Evolutionary conservation across 768 basidiomycete species (phyloP).

Genomic region (Suillus luteus): DNA sequence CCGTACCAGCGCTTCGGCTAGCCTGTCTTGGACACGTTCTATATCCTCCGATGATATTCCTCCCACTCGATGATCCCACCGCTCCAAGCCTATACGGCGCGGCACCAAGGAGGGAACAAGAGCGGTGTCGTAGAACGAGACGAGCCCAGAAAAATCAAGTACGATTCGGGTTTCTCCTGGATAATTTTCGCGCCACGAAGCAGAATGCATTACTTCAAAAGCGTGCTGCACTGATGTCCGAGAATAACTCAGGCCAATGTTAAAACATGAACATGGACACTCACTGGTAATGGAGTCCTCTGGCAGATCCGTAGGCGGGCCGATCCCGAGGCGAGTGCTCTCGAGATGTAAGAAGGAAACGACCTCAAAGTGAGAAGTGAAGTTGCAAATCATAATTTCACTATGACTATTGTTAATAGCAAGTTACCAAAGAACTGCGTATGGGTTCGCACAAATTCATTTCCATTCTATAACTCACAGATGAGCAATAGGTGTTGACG

Average conservation of each 20-base stretch:
- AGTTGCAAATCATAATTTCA: constrained; percentile 52
- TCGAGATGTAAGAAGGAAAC: constrained; percentile 41
- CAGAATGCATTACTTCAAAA: constrained; percentile 20
- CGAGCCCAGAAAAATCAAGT: constrained; percentile 21
- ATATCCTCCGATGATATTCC: constrained; percentile 21
- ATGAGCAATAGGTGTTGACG: not conserved
- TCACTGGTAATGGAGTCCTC: not conserved
- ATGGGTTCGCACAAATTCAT: constrained; percentile 45
- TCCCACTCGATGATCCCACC: constrained; percentile 25
- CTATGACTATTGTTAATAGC: constrained; percentile 25
- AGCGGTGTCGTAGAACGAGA: constrained; percentile 32
- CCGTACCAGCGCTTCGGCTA: constrained; percentile 13
- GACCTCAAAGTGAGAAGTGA: constrained; percentile 39
- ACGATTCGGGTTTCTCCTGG: constrained; percentile 31
- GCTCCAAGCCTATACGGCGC: constrained; percentile 16
- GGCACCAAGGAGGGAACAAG: constrained; percentile 22
- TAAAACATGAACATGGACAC: constrained; percentile 4
- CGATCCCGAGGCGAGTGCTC: not conserved
- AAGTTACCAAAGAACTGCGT: not conserved
- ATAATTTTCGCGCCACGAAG: constrained; percentile 24
- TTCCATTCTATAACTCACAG: constrained; percentile 41
- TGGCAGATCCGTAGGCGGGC: not conserved
- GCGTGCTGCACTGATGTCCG: not conserved
- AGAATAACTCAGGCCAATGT: not conserved
- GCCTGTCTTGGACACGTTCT: constrained; percentile 8